Base-by-base conservation (phyloP, 192 early-diverging fungal species). In the Mortierella claussenii region DNA sequence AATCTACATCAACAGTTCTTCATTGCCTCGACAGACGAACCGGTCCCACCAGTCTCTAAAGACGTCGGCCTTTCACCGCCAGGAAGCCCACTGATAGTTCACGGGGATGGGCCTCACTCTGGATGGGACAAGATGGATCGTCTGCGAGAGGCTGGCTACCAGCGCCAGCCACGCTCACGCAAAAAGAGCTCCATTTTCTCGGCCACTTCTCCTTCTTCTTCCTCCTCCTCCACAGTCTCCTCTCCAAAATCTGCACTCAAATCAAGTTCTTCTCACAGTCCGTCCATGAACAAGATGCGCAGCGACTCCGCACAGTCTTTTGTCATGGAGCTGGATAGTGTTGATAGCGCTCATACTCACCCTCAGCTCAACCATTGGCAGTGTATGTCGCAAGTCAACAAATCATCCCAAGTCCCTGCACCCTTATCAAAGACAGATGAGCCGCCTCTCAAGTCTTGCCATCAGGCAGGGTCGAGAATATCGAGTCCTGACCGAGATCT, bases 21-120 rank as follows among this genome's bases (percentile, higher is more conserved):
- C 32, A 20, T 61, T 1, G 40, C 68, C n/a, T 31, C 58, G 13
- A 61, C 58, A 0, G 68, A 69, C 46, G 68, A 55, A 36, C 68
- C 68, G n/a, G 68, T 61, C 3, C 58, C 57, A 4, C 40, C 17
- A 18, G 13, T 61, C 13, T 46, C 66, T 8, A 51, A 46, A 36
- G 59, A 53, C 11, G 2, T 55, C 6, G 21, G 21, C 24, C 21
- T 60, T 11, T 69, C 68, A 23, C 68, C 57, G 18, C 58, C 68
- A 2, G 30, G 31, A 3, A 69, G 58, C 27, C 58, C 63, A 9
- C 5, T 65, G 3, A 2, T 32, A 46, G 28, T 40, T 13, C 32
- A 40, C 4, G 5, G 20, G 17, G 31, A 50, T 45, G 32, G 20
- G 30, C 17, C 5, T 2, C 12, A 2, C 21, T 4, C 17, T 0